phyloP scores from a whole-genome alignment of 768 basidiomycete genomes.

The Trametes cubensis region DNA sequence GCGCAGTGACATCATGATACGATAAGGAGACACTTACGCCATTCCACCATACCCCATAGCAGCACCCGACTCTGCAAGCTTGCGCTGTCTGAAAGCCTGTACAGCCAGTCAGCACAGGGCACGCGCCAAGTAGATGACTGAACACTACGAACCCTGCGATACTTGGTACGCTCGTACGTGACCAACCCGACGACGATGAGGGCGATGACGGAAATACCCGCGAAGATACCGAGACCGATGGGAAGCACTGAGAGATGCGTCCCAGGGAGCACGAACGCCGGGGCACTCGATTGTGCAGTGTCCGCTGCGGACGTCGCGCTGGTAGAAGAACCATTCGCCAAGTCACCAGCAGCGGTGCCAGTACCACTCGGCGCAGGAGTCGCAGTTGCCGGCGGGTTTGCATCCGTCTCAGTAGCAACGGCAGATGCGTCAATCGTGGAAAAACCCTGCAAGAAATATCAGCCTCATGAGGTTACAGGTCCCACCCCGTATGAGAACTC shows the following conservation, averaged over 20 bases:
- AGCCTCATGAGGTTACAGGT: not conserved
- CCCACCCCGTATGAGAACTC: not conserved
- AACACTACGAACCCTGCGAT: constrained; percentile 66
- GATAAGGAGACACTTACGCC: constrained; percentile 33
- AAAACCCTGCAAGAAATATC: constrained; percentile 8
- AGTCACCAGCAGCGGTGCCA: constrained; percentile 10
- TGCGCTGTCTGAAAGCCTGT: constrained; percentile 75
- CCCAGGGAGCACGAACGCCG: constrained; percentile 68
- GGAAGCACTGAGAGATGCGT: constrained; percentile 75
- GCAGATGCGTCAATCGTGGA: constrained; percentile 16
- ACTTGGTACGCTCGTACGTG: constrained; percentile 85
- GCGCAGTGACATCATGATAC: not conserved
- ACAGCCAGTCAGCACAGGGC: not conserved
- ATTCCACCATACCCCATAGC: constrained; percentile 64
- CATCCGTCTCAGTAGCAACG: constrained; percentile 13
- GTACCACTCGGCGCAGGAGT: constrained; percentile 37
- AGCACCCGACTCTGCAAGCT: constrained; percentile 65
- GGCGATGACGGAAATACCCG: constrained; percentile 83
- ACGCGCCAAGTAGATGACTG: not conserved
- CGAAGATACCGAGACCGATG: constrained; percentile 82
- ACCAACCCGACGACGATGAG: constrained; percentile 81
- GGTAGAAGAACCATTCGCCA: not conserved
- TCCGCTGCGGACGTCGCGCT: constrained; percentile 35
- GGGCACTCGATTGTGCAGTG: constrained; percentile 33
- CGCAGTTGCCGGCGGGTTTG: constrained; percentile 30